These are phyloP conservation scores for Boechera divaricarpa DNA, from an alignment of 345 rosid species.

Conservation along the genomic window DNA sequence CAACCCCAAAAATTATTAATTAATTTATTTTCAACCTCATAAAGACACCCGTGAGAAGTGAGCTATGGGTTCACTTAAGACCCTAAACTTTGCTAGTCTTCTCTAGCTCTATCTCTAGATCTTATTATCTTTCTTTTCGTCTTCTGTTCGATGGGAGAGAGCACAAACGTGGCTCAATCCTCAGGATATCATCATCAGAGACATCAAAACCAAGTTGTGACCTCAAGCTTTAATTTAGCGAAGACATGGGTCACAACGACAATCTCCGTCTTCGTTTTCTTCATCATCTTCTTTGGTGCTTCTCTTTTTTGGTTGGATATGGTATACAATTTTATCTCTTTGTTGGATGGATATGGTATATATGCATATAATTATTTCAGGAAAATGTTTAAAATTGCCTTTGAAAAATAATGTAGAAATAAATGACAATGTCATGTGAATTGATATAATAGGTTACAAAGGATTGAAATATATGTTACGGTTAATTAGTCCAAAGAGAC, in stretches of 20 bases:
- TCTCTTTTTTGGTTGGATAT: constrained; percentile 38
- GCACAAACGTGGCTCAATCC: constrained; percentile 28
- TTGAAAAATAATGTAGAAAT: background rate
- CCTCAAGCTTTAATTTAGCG: constrained; percentile 28
- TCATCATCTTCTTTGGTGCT: constrained; percentile 42
- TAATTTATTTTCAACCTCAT: background rate
- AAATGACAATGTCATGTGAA: background rate
- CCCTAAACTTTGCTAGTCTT: constrained; percentile 7
- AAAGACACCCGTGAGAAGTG: constrained; percentile 5
- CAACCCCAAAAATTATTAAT: background rate
- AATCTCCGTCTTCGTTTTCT: constrained; percentile 37
- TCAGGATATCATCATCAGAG: constrained; percentile 27
- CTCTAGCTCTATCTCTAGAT: constrained; percentile 9
- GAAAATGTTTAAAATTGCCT: background rate
- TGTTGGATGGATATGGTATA: constrained; percentile 43
- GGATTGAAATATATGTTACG: background rate
- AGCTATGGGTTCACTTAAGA: background rate
- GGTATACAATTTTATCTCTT: constrained; percentile 35
- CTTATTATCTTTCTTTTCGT: constrained; percentile 3
- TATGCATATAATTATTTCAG: background rate
- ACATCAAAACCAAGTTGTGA: background rate
- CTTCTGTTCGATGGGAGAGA: constrained; percentile 32
- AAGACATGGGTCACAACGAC: constrained; percentile 47
- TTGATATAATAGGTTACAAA: background rate
- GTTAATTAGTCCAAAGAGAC: background rate